phyloP scores from a whole-genome alignment of 805 yeast species.

The Suhomyces vadensis region DNA sequence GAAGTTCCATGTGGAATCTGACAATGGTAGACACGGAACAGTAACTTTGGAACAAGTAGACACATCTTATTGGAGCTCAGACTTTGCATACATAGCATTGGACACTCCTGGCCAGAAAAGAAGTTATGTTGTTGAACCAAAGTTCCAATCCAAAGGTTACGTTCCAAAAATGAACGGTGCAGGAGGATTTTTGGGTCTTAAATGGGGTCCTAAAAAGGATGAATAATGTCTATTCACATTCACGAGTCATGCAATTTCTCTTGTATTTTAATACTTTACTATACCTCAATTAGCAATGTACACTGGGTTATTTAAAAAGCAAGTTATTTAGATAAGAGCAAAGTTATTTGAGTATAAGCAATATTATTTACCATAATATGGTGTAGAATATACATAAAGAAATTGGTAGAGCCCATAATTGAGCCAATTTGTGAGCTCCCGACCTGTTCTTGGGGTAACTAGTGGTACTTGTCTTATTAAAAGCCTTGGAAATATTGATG shows the following conservation, averaged over 20 bases:
- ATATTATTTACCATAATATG: conserved; percentile 5
- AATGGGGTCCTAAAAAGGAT: conserved; percentile 80
- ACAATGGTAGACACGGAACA: conserved; percentile 57
- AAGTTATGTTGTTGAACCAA: conserved; percentile 68
- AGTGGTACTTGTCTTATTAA: no score
- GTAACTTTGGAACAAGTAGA: conserved; percentile 82
- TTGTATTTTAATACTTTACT: background rate
- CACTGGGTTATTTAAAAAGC: conserved; percentile 10
- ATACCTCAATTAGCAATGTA: background rate
- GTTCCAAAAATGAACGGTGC: conserved; percentile 39
- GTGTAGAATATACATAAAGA: background rate
- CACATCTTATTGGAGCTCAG: conserved; percentile 62
- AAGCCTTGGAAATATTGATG: background rate
- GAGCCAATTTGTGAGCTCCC: no score
- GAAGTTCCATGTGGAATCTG: conserved; percentile 85
- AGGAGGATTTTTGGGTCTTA: conserved; percentile 73
- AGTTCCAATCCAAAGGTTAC: conserved; percentile 44
- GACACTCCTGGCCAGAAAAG: conserved; percentile 74
- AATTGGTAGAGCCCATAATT: no score
- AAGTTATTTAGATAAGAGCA: no score
- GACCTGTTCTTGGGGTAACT: no score
- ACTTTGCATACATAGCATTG: conserved; percentile 68
- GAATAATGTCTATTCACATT: conserved; percentile 8
- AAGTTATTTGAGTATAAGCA: no score
- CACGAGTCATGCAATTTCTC: conserved; percentile 4